Evolutionary conservation across 495 filamentous ascomycete genomes (phyloP).

Genomic region (Penicillium turbatum): DNA sequence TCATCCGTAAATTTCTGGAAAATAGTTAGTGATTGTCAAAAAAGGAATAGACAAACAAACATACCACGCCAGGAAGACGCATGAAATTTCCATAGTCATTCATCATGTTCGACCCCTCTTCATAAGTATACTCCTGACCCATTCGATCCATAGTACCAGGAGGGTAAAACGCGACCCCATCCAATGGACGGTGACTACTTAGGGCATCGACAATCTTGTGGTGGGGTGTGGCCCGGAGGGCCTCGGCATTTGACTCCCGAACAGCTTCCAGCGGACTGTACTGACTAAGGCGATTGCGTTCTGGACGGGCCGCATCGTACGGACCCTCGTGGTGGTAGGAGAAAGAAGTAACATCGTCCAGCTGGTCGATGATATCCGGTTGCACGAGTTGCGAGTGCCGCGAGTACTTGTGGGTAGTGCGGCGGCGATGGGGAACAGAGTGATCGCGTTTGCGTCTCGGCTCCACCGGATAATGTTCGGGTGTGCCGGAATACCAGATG

Average conservation of each 20-base stretch:
- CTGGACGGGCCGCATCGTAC: conserved; percentile 75
- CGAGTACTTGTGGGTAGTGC: conserved; percentile 39
- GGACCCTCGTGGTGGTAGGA: conserved; percentile 90
- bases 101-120: conserved; percentile 84
- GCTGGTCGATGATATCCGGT: conserved; percentile 73
- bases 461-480: conserved; percentile 34
- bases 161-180: conserved; percentile 73
- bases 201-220: conserved; percentile 77
- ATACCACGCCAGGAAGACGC: conserved; percentile 36
- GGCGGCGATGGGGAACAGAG: conserved; percentile 15
- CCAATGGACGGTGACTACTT: conserved; percentile 71
- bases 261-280: conserved; percentile 76
- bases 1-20: conserved; percentile 43
- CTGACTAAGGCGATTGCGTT: conserved; percentile 61
- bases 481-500: conserved; percentile 26
- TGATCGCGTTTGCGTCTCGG: conserved; percentile 21
- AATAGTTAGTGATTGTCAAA: conserved; percentile 1
- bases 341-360: conserved; percentile 59
- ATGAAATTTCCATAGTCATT: conserved; percentile 51
- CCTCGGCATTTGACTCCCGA: conserved; percentile 65
- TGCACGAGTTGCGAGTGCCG: conserved; percentile 60
- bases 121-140: conserved; percentile 69
- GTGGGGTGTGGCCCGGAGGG: conserved; percentile 74
- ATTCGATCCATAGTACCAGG: conserved; percentile 62
- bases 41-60: background rate